Base-by-base conservation (phyloP, 1,284 basidiomycete species). In the Austroboletus rostrupii region DNA sequence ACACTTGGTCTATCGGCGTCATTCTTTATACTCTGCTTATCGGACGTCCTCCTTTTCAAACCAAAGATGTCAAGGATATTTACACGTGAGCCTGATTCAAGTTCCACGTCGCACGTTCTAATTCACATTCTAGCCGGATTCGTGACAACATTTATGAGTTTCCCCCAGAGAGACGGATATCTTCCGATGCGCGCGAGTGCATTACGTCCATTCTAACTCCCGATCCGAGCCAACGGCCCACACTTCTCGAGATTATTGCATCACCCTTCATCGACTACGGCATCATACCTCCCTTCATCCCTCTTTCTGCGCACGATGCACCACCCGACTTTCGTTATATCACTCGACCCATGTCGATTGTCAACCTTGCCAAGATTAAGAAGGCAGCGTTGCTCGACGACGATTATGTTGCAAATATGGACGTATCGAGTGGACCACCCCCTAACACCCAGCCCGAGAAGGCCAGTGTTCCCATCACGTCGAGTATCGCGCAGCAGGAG, bases 1-100 rank as follows among this genome's bases (percentile, higher is more conserved):
- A 99, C 65, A 90, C 95, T 10, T 99, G 96, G 97, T 93, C 90
- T 7, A 89, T 97, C 46, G 97, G 96, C 12, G 96, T 99, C 46
- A 98, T 99, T 55, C 72, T 97, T 59, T 99, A 99, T 67, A 98
- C 97, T 0, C 83, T 98, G 45, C 75, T 97, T 29, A 80, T 98
- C 26, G 97, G 96, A 29, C 85, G 89, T 39, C 96, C 97, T 1
- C 96, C 96, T 0, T 99, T 99, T 77, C 95, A 98, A 69, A 98
- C 94, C 10, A 94, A 95, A 68, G 93, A 97, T 47, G 94, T 98
- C 61, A 95, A 97, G 70, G 85, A 84, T 10, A 97, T 97, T 54
- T 95, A 97, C 71, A 87, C 91, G 85, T 89, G 56, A 68, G 85
- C 69, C 5, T 35, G 38, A 41, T 35, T n/a, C 29, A 21, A 23